A percentile compares a stretch with the other conserved stretches of the same genome.
Conservation (phyloP, 345 rosid species). For the Eucalyptus coolabah region DNA sequence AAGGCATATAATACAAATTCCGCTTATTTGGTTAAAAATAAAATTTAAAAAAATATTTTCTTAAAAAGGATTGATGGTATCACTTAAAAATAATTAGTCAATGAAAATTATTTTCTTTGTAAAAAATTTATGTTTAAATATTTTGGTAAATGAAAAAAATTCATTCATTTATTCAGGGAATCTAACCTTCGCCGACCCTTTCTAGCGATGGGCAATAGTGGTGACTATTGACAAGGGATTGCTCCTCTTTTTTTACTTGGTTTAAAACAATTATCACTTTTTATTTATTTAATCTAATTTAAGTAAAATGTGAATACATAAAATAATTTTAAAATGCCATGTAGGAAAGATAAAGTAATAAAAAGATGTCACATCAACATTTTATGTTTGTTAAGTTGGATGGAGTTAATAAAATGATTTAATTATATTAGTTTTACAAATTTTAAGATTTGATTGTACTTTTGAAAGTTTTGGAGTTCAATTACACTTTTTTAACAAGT, state of each 20-base stretch:
- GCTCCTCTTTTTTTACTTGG: not conserved
- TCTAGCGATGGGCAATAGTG: not conserved
- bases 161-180: not conserved
- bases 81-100: not conserved
- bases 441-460: no score
- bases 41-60: not conserved
- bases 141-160: not conserved
- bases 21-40: not conserved
- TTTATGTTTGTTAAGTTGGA: not conserved
- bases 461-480: not conserved
- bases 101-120: not conserved
- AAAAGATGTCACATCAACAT: not conserved
- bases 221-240: not conserved
- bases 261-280: not conserved
- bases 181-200: not conserved
- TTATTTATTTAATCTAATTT: no score
- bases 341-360: not conserved
- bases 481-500: not conserved
- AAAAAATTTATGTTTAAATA: not conserved
- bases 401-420: no score
- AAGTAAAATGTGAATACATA: no score
- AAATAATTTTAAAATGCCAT: not conserved
- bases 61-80: not conserved
- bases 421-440: no score
- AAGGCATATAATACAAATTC: not conserved